Percentiles rank a stretch among this genome's conserved stretches.
phyloP scores from a whole-genome alignment of 140 eudicot genomes.

The Stevia rebaudiana region DNA sequence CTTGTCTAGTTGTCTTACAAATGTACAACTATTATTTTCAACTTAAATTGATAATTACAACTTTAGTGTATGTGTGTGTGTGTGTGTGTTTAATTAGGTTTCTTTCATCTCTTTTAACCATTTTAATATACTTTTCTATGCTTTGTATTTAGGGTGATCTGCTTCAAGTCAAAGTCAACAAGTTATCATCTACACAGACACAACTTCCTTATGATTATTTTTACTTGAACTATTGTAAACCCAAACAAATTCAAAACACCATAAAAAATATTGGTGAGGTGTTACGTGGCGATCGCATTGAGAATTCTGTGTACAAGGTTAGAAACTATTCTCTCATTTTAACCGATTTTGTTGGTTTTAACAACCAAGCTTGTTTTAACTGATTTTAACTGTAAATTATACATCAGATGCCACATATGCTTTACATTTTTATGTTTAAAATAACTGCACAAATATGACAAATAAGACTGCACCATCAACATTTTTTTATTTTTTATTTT shows the following conservation, averaged over 20 bases:
- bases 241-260: conserved; percentile 52
- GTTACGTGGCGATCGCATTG: conserved; percentile 77
- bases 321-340: conserved; percentile 6
- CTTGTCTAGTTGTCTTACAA: background rate
- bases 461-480: no score
- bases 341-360: no score
- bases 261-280: conserved; percentile 81
- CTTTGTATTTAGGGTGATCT: conserved; percentile 52
- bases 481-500: no score
- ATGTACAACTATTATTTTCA: background rate
- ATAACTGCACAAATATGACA: background rate
- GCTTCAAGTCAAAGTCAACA: conserved; percentile 88
- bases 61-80: no score
- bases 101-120: background rate
- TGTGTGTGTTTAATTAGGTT: background rate
- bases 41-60: background rate
- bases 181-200: conserved; percentile 78
- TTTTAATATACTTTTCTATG: background rate
- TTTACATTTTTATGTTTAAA: background rate
- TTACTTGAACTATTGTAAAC: conserved; percentile 68
- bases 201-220: conserved; percentile 90
- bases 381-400: background rate
- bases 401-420: background rate
- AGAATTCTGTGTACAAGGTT: conserved; percentile 67
- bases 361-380: background rate